Evolutionary conservation across 306 rosid genomes (phyloP), one percentile per base, ranked within the genome.

Genomic region (Oemleria cerasiformis): DNA sequence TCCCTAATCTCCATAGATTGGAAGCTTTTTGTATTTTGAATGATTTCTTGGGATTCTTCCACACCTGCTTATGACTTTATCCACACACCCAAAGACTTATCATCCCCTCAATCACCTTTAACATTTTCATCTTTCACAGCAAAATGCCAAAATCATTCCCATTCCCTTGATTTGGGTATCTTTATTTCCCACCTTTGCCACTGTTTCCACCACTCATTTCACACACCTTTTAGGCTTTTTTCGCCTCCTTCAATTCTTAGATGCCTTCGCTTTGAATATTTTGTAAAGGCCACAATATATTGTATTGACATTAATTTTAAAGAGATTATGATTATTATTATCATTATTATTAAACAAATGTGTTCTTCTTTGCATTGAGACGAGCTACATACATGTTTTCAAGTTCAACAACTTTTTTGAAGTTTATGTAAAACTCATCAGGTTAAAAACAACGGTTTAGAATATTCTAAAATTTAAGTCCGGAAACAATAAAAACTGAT

Each of bases 251-350:
- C 63, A 17, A 61, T 38, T 16, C 45, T 16, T 8, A 38, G 20
- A 39, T 59, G 65, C 65, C 13, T 16, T 61, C 36, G 66, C 66
- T 38, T 61, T 38, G 14, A 61, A 61, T 38, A n/a, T 15, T 36
- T 4, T 38, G 45, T 17, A 42, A 8, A 25, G 20, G 44, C 10
- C 39, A 14, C 30, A 10, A 43, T 3, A 30, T 8, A 54, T 20
- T 20, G 5, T 4, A 40, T 20, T 40, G 34, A 30, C 16, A 10
- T 39, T 68, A 17, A 30, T 20, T 68, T 53, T 19, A 16, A 17
- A 68, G 21, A 21, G 21, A 13, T 25, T 58, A 21, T 21, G 61
- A 55, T 14, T 1, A 20, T 43, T 0, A 68, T 40, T 19, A 51
- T 51, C 7, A 50, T 4, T 8, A 16, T 40, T 39, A 30, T 30